These are phyloP conservation scores for Wallacemonas collosoma DNA, from an alignment of 208 protist genomes.

Conservation along the genomic window DNA sequence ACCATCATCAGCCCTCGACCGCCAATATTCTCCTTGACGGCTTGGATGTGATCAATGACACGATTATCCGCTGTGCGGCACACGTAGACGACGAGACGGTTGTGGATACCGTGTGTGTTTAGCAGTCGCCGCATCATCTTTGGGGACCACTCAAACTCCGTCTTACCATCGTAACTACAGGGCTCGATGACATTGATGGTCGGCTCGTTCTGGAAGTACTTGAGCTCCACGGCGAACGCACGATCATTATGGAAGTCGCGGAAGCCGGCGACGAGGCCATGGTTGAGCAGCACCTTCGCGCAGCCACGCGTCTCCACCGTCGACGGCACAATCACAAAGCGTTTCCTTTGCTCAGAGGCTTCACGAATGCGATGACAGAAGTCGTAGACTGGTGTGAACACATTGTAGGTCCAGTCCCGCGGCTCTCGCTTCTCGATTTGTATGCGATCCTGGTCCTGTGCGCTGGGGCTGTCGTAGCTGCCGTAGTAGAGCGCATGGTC, in stretches of 20 bases:
- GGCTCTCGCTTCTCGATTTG: conserved; percentile 85
- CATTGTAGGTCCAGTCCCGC: conserved; percentile 71
- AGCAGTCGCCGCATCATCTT: conserved; percentile 91
- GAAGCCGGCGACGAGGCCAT: conserved; percentile 89
- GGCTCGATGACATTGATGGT: conserved; percentile 90
- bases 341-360: conserved; percentile 84
- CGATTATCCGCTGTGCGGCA: conserved; percentile 87
- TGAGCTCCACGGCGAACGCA: conserved; percentile 91
- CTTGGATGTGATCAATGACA: conserved; percentile 90
- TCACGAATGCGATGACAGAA: conserved; percentile 91
- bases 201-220: conserved; percentile 90
- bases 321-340: conserved; percentile 89
- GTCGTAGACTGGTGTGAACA: conserved; percentile 86
- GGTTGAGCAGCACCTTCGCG: conserved; percentile 84
- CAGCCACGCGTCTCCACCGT: conserved; percentile 88
- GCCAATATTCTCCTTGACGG: conserved; percentile 84
- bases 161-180: conserved; percentile 84
- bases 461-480: conserved; percentile 79
- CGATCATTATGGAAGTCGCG: conserved; percentile 93
- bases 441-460: conserved; percentile 78
- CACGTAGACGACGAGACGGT: conserved; percentile 85
- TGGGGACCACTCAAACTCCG: conserved; percentile 92
- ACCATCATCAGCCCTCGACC: conserved; percentile 90
- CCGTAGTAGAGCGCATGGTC: conserved; percentile 92
- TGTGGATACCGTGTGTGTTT: conserved; percentile 88